Conservation (phyloP, 1,284 basidiomycete species). For the Marasmius tenuissimus region DNA sequence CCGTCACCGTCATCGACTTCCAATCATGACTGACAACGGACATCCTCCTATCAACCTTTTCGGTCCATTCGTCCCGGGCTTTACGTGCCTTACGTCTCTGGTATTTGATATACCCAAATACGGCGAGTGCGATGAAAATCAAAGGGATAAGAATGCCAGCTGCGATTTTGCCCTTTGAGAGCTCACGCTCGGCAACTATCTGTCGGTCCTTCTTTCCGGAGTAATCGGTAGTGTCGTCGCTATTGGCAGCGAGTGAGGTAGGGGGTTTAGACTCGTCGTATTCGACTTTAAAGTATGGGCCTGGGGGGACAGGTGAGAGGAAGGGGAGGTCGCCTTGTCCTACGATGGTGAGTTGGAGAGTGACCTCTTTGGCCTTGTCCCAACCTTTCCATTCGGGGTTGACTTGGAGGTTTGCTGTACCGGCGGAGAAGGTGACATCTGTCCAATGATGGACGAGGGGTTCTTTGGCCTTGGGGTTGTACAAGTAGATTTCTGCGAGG, state of each 20-base stretch:
- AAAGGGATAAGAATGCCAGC: constrained; percentile 79
- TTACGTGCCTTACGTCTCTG: constrained; percentile 57
- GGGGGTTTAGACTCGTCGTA: constrained; percentile 39
- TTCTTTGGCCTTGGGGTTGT: constrained; percentile 46
- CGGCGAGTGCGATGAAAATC: constrained; percentile 51
- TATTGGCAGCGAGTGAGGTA: constrained; percentile 20
- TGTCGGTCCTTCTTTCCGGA: constrained; percentile 37
- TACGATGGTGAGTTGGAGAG: constrained; percentile 71
- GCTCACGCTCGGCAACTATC: constrained; percentile 27
- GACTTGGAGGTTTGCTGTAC: constrained; percentile 55
- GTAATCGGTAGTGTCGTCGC: constrained; percentile 36
- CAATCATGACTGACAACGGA: constrained; percentile 76
- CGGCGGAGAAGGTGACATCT: constrained; percentile 53
- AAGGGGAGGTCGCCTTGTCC: constrained; percentile 53
- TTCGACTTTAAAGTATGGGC: constrained; percentile 73
- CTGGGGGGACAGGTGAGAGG: constrained; percentile 58
- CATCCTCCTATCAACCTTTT: constrained; percentile 80
- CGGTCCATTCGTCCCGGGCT: constrained; percentile 69
- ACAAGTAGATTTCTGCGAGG: constrained; percentile 70
- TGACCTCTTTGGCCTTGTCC: constrained; percentile 57
- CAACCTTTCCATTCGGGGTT: constrained; percentile 68
- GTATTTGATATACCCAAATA: constrained; percentile 56
- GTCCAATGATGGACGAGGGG: constrained; percentile 66
- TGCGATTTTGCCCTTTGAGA: constrained; percentile 68
- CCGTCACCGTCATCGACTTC: constrained; percentile 71